Conservation (phyloP, 208 protist species). For the Wallacemonas sp. region DNA sequence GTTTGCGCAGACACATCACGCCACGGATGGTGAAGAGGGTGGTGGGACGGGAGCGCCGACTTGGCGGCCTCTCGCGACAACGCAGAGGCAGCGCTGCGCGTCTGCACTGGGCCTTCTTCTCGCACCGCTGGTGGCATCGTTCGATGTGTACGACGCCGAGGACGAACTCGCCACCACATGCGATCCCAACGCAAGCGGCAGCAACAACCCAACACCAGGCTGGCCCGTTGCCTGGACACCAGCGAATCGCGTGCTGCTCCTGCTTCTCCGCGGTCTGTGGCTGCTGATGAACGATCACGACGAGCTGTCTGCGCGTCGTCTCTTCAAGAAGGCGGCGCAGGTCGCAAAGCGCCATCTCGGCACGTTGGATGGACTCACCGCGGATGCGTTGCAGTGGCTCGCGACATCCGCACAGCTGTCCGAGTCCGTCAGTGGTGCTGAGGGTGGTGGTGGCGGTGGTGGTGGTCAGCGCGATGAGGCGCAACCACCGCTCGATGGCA, state of each 20-base stretch:
- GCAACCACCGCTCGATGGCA: no score
- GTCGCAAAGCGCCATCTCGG: conserved; percentile 31
- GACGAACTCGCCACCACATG: no score
- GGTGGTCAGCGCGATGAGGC: no score
- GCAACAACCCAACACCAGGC: no score
- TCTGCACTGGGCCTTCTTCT: conserved; percentile 19
- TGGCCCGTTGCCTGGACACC: conserved; percentile 53
- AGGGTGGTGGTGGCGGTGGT: no score
- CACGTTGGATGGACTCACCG: conserved; percentile 32
- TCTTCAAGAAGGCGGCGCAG: conserved; percentile 36
- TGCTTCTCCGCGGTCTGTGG: conserved; percentile 38
- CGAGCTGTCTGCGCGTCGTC: conserved; percentile 33
- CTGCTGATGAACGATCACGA: conserved; percentile 47
- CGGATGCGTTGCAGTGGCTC: conserved; percentile 34
- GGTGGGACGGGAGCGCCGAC: background rate
- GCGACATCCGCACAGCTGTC: background rate
- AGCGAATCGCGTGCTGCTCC: conserved; percentile 38
- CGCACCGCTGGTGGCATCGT: conserved; percentile 15
- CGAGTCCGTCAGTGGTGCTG: no score
- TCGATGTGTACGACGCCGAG: background rate
- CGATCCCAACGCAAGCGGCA: no score
- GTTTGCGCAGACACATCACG: conserved; percentile 7
- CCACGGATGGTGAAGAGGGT: background rate
- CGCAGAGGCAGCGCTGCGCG: conserved; percentile 37
- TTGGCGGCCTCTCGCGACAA: conserved; percentile 16